Evolutionary conservation across 2,329 filamentous ascomycete species (phyloP), one percentile per base, ranked within the genome.

Genomic region (Pezicula radicicola): DNA sequence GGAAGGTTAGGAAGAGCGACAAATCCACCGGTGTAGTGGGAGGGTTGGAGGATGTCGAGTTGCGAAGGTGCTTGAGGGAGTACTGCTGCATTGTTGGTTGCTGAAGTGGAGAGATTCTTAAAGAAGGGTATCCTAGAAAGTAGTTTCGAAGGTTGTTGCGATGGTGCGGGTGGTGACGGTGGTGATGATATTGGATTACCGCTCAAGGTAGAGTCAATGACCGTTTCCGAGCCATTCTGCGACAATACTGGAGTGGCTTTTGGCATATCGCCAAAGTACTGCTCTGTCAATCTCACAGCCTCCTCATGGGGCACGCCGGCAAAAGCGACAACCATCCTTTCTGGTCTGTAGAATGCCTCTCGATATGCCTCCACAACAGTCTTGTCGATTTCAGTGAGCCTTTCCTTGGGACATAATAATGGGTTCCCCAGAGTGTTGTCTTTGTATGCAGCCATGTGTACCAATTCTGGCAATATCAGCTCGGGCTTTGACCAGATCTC

Each of bases 401-500:
- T 79, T 63, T 97, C 93, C 65, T 88, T 83, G 0, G 94, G 94
- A 68, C 94, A 99, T 47, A 99, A 74, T 59, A 99, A 71, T 4
- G 94, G 94, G 70, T 97, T 95, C 36, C 94, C 94, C 12, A 99
- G 78, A 0, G 94, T 97, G 73, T 99, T 97, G 67, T 94, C 89
- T 75, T 91, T 94, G 73, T 90, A 99, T 2, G 92, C 94, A 9
- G 94, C 91, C 75, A 92, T 94, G 70, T 99, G 94, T 36, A 97
- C 87, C 61, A 99, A 74, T 73, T 99, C 94, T 0, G 94, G 94
- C 55, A 99, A 75, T 61, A 99, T 97, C 51, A 99, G 81, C 65
- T 97, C 93, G 0, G 94, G 92, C 77, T 96, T 97, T 62, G 88
- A 87, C 94, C 94, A 99, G 51, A 99, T 97, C 75, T 97, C 94